Percentiles rank a stretch among this genome's conserved stretches.
phyloP scores from a whole-genome alignment of 1,284 basidiomycete genomes.

The Stereum hirsutum region DNA sequence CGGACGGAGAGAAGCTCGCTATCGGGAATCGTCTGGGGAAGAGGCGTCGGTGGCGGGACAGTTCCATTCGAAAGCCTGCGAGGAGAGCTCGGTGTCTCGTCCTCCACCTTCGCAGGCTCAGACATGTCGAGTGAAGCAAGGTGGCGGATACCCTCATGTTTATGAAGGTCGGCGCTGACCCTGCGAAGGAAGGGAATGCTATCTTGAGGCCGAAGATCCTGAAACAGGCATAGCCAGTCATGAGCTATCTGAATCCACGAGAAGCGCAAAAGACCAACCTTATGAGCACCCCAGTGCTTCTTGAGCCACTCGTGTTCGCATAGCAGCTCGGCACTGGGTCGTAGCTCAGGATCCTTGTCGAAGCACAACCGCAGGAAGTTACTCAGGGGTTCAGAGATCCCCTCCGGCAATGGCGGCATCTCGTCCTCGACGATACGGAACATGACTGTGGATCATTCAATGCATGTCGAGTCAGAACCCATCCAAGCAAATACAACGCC shows the following conservation, averaged over 20 bases:
- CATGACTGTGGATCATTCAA: slow-evolving; percentile 56
- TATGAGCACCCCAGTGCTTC: slow-evolving; percentile 66
- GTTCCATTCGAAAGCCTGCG: slow-evolving; percentile 11
- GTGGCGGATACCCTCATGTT: slow-evolving; percentile 52
- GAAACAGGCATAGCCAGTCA: slow-evolving; percentile 1
- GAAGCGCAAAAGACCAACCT: slow-evolving; percentile 34
- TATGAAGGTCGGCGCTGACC: slow-evolving; percentile 78
- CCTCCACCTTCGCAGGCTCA: slow-evolving; percentile 28
- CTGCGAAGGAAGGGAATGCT: slow-evolving; percentile 90
- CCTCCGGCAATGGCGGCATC: slow-evolving; percentile 78
- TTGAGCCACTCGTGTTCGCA: slow-evolving; percentile 90
- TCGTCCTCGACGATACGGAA: slow-evolving; percentile 93
- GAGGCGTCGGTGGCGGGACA: background rate
- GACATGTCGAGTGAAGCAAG: slow-evolving; percentile 41
- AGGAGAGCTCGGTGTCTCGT: slow-evolving; percentile 13
- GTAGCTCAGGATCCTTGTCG: slow-evolving; percentile 73
- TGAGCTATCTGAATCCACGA: background rate
- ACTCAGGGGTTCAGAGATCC: slow-evolving; percentile 61
- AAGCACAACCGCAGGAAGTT: slow-evolving; percentile 84
- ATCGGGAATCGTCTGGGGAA: slow-evolving; percentile 27
- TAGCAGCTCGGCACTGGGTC: slow-evolving; percentile 76
- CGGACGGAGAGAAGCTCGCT: slow-evolving; percentile 36
- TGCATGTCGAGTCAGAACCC: too few relatives aligned
- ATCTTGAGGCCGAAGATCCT: slow-evolving; percentile 84
- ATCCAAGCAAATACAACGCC: slow-evolving; percentile 6